Base-by-base conservation (phyloP, 805 yeast genomes). In the Candida ficus region DNA sequence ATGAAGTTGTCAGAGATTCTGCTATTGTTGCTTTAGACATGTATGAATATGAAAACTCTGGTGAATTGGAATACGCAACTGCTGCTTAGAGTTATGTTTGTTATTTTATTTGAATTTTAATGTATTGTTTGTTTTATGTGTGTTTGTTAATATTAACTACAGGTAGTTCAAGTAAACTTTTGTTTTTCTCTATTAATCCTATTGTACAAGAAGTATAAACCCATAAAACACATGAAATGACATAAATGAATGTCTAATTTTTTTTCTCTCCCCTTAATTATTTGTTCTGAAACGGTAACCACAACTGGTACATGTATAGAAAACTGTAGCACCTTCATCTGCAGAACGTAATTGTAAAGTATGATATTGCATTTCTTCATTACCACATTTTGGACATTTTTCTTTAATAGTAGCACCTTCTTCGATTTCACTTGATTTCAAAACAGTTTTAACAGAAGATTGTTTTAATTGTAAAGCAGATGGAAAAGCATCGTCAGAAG, bases 251-350 rank as follows among this genome's bases (percentile, higher is more conserved):
- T n/a, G n/a, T n/a, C n/a, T n/a, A n/a, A n/a, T n/a, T n/a, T n/a
- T n/a, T n/a, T n/a, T n/a, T n/a, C n/a, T n/a, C n/a, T n/a, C n/a
- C n/a, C n/a, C n/a, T 60, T 55, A 91, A 62, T 93, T 93, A 63
- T 93, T 91, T 28, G 96, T 90, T 70, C 97, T 83, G 71, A 86
- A 90, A 56, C 87, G 80, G 73, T 91, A 88, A 32, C 90, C 89
- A 74, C 99, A 93, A 31, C 75, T 68, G 1, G 95, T 83, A 70
- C 99, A 93, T 1, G 99, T 91, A 67, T 93, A 95, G 61, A 93
- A 93, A 27, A 93, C 98, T 9, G 99, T 93, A 22, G 99, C 95
- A 74, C 99, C 99, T 74, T 93, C 99, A 73, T 93, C 99, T 1
- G 99, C 99, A 40, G 96, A 85, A 67, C 99, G 80, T 54, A 93